phyloP scores from a whole-genome alignment of 176 grass and related monocot genomes.

The Dactylis glomerata region DNA sequence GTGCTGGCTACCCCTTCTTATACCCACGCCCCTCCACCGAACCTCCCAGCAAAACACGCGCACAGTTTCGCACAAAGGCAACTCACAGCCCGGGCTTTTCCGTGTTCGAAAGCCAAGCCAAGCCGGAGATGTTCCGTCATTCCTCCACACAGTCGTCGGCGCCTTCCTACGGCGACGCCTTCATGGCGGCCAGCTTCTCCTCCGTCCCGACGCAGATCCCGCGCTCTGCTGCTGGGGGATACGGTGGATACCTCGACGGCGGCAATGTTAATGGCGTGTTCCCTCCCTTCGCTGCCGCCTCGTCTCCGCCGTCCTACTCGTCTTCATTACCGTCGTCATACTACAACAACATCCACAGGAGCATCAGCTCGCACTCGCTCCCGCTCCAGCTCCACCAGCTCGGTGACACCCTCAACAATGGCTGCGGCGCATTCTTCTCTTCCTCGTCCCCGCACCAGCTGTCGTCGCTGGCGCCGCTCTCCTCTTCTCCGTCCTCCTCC shows the following conservation, averaged over 20 bases:
- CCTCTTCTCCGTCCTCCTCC: constrained; percentile 64
- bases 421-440: constrained; percentile 23
- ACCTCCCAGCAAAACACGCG: background rate
- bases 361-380: constrained; percentile 62
- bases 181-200: constrained; percentile 38
- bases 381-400: constrained; percentile 35
- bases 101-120: background rate
- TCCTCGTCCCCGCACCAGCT: constrained; percentile 32
- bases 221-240: background rate
- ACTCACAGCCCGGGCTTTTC: background rate
- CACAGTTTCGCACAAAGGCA: background rate
- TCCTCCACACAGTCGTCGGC: constrained; percentile 27
- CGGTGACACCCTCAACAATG: background rate
- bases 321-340: constrained; percentile 37
- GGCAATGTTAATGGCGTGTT: constrained; percentile 29
- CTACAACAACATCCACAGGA: constrained; percentile 47
- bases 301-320: constrained; percentile 29
- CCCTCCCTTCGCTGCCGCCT: constrained; percentile 9
- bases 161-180: constrained; percentile 18
- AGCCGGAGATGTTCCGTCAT: constrained; percentile 58
- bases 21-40: constrained; percentile 8
- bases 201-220: constrained; percentile 33
- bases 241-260: constrained; percentile 26
- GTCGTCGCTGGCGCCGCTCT: constrained; percentile 29
- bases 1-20: constrained; percentile 29